Evolutionary conservation across 805 yeast genomes (phyloP), one percentile per base, ranked within the genome.

Genomic region (Martiniozyma abietophila): DNA sequence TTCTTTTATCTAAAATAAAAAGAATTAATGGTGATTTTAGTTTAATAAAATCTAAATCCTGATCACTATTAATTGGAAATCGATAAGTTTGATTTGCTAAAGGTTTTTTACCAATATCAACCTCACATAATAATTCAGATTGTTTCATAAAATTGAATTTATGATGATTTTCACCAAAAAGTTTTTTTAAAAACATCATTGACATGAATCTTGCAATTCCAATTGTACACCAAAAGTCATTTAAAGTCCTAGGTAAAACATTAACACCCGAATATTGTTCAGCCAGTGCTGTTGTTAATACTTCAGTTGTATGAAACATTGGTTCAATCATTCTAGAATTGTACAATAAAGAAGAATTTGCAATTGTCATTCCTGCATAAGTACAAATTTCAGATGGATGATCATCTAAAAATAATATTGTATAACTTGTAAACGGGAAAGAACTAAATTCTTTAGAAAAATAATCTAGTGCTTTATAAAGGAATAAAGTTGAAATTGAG

Each of bases 191-290:
- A 47, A 83, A 82, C 45, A 77, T 80, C 18, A 72, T 62, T 0
- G 89, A 71, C 95, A 92, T 89, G 53, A 68, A 89, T 23, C 75
- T 71, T 0, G 95, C 70, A 39, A 92, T 75, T 3, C 97, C 98
- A 19, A 81, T 59, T 2, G 88, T 80, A 43, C 89, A 72, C 98
- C 99, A 92, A 6, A 83, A 45, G 54, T 92, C 96, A 45, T 81
- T 74, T 51, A 76, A 70, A 1, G 76, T 69, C 35, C 69, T 69
- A 0, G 97, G 96, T 3, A 85, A 78, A 14, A 92, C 84, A 52
- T 83, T 84, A 23, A 92, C 78, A 12, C 96, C 96, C 0, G 94
- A 73, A 94, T 96, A 92, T 54, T 92, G 98, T 4, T 74, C 70
- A 0, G 97, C 80, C 15, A 92, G 56, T 0, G 83, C 76, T 36